Conservation (phyloP, 257 asterid species). For the Buddleja alternifolia region DNA sequence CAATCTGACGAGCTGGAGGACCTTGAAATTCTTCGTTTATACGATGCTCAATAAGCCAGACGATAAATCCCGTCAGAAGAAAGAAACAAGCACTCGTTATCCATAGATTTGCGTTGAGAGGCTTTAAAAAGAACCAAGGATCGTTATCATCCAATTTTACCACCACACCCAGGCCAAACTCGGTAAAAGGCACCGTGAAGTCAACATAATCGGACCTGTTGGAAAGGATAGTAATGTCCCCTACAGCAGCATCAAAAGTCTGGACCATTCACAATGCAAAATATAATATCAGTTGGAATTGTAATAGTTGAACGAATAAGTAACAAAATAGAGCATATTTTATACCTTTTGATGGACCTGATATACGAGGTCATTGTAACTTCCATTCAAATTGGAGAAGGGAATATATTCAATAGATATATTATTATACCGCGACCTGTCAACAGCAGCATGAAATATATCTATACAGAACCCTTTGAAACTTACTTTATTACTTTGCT, state of each 20-base stretch:
- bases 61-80: constrained; percentile 37
- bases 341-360: constrained; percentile 40
- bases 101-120: constrained; percentile 45
- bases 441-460: constrained; percentile 40
- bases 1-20: constrained; percentile 37
- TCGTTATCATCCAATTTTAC: constrained; percentile 29
- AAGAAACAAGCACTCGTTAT: constrained; percentile 31
- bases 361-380: constrained; percentile 32
- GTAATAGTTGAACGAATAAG: neutral
- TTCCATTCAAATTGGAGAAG: constrained; percentile 31
- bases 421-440: constrained; percentile 19
- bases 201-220: constrained; percentile 47
- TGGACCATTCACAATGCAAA: constrained; percentile 26
- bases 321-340: neutral
- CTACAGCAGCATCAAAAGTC: constrained; percentile 49
- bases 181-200: constrained; percentile 52
- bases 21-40: constrained; percentile 50
- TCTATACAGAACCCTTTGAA: constrained; percentile 40
- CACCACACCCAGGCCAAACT: constrained; percentile 40
- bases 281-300: neutral
- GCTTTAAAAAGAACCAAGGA: constrained; percentile 52
- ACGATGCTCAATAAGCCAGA: constrained; percentile 53
- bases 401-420: constrained; percentile 39
- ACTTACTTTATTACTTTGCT: constrained; percentile 11
- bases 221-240: constrained; percentile 43